Conservation (phyloP, 352 stramenopile genomes). For the Elongisporangium undulatum region DNA sequence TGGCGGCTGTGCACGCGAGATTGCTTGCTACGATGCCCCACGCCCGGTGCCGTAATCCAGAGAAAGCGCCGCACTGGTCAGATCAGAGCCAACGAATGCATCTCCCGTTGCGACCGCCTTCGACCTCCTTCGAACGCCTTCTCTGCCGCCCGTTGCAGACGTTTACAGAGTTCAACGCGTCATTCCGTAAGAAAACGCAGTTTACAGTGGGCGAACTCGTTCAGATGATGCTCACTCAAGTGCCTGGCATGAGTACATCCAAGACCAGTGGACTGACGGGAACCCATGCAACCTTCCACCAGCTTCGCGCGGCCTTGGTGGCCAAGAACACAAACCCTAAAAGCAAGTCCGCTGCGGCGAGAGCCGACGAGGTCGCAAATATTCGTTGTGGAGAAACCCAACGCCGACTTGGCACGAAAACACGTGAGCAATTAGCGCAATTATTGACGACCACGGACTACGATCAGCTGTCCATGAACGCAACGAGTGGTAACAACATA, state of each 20-base stretch:
- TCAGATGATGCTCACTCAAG: slow-evolving; percentile 83
- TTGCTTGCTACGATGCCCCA: slow-evolving; percentile 53
- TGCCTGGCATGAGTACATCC: slow-evolving; percentile 45
- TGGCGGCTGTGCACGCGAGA: slow-evolving; percentile 57
- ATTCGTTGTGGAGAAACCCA: slow-evolving; percentile 46
- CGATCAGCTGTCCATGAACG: not conserved
- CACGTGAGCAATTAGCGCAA: slow-evolving; percentile 21
- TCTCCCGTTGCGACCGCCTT: slow-evolving; percentile 5
- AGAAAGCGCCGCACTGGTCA: slow-evolving; percentile 6
- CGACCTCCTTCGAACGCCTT: slow-evolving; percentile 16
- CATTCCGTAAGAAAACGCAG: slow-evolving; percentile 71
- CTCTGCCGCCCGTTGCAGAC: slow-evolving; percentile 46
- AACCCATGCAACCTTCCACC: slow-evolving; percentile 44
- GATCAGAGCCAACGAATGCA: not conserved
- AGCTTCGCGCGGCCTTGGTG: slow-evolving; percentile 32
- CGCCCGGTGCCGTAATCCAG: slow-evolving; percentile 26
- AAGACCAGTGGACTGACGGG: slow-evolving; percentile 42
- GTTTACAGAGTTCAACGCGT: slow-evolving; percentile 61
- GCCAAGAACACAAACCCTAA: slow-evolving; percentile 2
- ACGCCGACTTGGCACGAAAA: slow-evolving; percentile 36
- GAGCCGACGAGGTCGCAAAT: slow-evolving; percentile 26
- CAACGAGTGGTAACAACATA: not conserved
- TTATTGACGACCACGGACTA: slow-evolving; percentile 33
- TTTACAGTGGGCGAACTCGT: slow-evolving; percentile 74
- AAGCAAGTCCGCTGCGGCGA: slow-evolving; percentile 18